Evolutionary conservation across 768 basidiomycete species (phyloP).

Genomic region (Xerocomellus intermedius): DNA sequence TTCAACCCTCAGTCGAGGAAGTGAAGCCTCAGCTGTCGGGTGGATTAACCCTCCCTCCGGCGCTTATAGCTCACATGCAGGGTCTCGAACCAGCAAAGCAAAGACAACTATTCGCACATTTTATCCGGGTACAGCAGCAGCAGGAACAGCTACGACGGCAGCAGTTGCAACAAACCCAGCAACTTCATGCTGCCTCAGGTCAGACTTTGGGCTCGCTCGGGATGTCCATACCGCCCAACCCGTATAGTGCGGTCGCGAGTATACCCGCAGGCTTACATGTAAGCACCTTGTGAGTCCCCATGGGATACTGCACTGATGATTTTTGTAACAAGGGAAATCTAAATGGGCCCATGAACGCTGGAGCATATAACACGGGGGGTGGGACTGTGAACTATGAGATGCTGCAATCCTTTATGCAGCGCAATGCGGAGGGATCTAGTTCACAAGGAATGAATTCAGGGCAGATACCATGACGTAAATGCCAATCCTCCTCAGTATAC

Average conservation of each 20-base stretch:
- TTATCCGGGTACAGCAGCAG: conserved; percentile 17
- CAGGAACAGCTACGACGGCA: conserved; percentile 28
- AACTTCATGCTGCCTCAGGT: conserved; percentile 10
- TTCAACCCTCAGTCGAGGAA: conserved; percentile 2
- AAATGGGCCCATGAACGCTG: conserved; percentile 7
- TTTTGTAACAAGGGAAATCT: conserved; percentile 12
- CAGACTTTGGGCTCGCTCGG: conserved; percentile 17
- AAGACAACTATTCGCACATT: conserved; percentile 16
- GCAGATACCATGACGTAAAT: conserved; percentile 1
- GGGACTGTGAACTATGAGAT: conserved; percentile 39
- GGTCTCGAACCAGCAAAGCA: conserved; percentile 25
- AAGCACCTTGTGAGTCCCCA: not conserved
- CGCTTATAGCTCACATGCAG: conserved; percentile 19
- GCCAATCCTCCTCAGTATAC: not conserved
- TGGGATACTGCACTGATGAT: not conserved
- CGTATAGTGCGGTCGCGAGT: conserved; percentile 8
- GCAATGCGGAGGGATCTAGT: conserved; percentile 33
- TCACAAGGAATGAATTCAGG: conserved; percentile 21
- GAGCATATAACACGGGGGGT: conserved; percentile 23
- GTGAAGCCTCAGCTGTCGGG: not conserved
- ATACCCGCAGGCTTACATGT: conserved; percentile 20
- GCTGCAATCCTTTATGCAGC: conserved; percentile 48
- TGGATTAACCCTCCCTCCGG: conserved; percentile 8
- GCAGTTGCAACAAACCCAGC: conserved; percentile 23
- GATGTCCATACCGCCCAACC: conserved; percentile 6